A percentile compares a stretch with the other conserved stretches of the same genome.
Evolutionary conservation across 805 yeast species (phyloP).

Genomic region (Barnettozyma californica): DNA sequence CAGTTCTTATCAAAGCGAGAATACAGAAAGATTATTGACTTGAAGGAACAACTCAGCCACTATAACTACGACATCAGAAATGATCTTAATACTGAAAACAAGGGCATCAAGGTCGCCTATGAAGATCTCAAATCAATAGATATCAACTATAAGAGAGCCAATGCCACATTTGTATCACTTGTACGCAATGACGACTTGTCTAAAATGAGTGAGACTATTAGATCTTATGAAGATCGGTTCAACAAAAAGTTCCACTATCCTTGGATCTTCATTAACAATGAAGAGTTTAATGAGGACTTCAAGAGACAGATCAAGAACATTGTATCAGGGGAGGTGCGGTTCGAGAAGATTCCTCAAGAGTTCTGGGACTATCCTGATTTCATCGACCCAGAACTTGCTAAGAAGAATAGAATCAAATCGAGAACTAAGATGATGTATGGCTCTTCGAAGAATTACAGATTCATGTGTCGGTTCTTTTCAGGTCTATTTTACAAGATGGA

Average conservation of each 20-base stretch:
- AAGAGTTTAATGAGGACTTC: constrained; percentile 38
- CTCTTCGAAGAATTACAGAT: constrained; percentile 44
- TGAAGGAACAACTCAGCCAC: constrained; percentile 14
- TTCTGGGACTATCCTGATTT: constrained; percentile 45
- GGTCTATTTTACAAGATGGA: constrained; percentile 53
- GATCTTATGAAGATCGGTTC: constrained; percentile 74
- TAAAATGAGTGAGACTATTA: constrained; percentile 47
- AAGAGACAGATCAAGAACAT: constrained; percentile 25
- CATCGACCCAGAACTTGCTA: constrained; percentile 34
- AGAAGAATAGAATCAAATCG: constrained; percentile 24
- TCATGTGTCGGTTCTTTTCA: constrained; percentile 72
- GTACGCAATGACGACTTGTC: constrained; percentile 59
- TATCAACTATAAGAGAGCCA: constrained; percentile 35
- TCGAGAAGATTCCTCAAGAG: constrained; percentile 37
- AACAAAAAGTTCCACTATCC: constrained; percentile 68
- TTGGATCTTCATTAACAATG: constrained; percentile 65
- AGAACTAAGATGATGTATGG: constrained; percentile 40
- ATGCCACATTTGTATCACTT: constrained; percentile 62
- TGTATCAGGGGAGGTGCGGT: constrained; percentile 38
- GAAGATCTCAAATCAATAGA: constrained; percentile 44
- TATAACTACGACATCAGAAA: constrained; percentile 16
- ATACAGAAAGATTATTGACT: constrained; percentile 15
- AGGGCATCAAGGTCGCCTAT: constrained; percentile 13
- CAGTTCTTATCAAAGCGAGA: constrained; percentile 15
- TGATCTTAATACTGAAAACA: constrained; percentile 9